Base-by-base conservation (phyloP, 2,329 filamentous ascomycete genomes). In the Diaporthe citriasiana region DNA sequence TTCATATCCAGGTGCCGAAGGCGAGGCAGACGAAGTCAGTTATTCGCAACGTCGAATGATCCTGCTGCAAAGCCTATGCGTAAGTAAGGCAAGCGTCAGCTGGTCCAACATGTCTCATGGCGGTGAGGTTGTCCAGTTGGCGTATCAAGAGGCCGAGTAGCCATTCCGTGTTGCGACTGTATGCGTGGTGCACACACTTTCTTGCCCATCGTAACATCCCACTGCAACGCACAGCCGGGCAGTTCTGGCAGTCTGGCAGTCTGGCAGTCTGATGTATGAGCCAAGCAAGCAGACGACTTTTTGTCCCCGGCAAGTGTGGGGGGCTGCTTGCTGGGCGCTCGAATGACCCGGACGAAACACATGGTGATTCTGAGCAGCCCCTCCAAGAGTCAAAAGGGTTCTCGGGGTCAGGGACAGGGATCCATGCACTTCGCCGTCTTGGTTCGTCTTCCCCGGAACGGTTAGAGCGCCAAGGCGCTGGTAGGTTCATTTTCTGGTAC, bases 401-500 rank as follows among this genome's bases (percentile, higher is more conserved):
- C 63, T 66, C 30, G 45, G 30, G 63, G 45, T 51, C 63, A 66
- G 15, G 63, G 63, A 66, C 63, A 51, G 63, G 63, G 63, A 66
- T 66, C 42, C 15, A 66, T 66, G 63, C 45, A 27, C 30, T 38
- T 66, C 45, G 63, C 63, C 63, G 63, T 66, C 63, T 66, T 66
- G 63, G 63, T 38, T 66, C 45, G 63, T 66, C 45, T 38, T 51
- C 63, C 63, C 63, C 15, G 35, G 13, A 17, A 25, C 10, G 42
- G 63, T 38, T 66, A 66, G 22, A 66, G 63, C 45, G 55, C 65
- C 72, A 40, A 53, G 57, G 25, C 25, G 22, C 38, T 57, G 38
- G 56, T 42, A 45, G n/a, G 60, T 59, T 15, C 57, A 59, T 38
- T 71, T 74, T 72, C 59, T 70, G 53, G 65, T 68, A 72, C 73